Conservation (phyloP, 78 protist species). For the Dictyostelium firmibasis region DNA sequence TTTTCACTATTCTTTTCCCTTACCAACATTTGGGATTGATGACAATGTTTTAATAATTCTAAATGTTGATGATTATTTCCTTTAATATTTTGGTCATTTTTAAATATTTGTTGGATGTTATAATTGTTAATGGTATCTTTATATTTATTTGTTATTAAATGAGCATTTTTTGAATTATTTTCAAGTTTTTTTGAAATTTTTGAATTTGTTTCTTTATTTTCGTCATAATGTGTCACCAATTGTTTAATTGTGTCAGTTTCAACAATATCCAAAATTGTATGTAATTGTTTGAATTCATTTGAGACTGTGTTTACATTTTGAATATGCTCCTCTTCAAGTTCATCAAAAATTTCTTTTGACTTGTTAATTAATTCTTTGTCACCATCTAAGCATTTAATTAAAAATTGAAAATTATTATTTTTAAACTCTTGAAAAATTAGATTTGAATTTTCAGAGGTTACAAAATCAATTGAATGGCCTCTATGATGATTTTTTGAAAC, state of each 20-base stretch:
- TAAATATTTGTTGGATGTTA: neutral
- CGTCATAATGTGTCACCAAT: neutral
- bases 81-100: neutral
- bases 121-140: neutral
- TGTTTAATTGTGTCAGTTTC: neutral
- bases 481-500: neutral
- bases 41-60: neutral
- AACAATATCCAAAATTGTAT: neutral
- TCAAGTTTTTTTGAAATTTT: neutral
- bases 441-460: neutral
- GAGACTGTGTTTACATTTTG: neutral
- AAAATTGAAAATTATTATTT: neutral
- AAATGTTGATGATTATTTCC: neutral
- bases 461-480: neutral
- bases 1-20: neutral
- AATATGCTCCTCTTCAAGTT: neutral
- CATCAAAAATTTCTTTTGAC: neutral
- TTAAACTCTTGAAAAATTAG: neutral
- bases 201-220: neutral
- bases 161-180: neutral
- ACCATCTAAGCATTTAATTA: neutral
- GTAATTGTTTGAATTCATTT: neutral
- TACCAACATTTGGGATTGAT: neutral
- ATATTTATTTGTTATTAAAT: neutral
- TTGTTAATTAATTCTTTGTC: neutral